Evolutionary conservation across 768 basidiomycete genomes (phyloP).

Genomic region (Mycena vulgaris): DNA sequence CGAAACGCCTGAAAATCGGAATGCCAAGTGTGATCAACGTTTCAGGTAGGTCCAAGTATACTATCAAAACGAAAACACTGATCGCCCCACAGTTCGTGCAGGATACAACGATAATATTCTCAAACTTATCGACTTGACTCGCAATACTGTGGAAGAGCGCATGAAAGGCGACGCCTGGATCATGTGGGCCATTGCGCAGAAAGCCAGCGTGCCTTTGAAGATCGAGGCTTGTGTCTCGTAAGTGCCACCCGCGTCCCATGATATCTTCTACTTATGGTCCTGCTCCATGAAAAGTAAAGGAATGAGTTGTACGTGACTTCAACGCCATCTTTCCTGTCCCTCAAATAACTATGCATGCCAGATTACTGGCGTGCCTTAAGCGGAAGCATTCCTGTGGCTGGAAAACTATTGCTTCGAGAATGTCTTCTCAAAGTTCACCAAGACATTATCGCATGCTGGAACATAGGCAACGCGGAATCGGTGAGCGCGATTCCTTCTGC

Average conservation of each 20-base stretch:
- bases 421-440: constrained; percentile 6
- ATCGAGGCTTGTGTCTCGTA: constrained; percentile 10
- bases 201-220: constrained; percentile 1
- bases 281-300: neutral
- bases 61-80: neutral
- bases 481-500: neutral
- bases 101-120: neutral
- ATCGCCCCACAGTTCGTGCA: neutral
- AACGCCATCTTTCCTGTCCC: neutral
- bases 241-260: neutral
- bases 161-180: constrained; percentile 12
- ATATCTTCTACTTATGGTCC: neutral
- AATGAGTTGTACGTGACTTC: constrained; percentile 6
- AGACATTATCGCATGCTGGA: constrained; percentile 22
- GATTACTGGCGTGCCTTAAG: constrained; percentile 3
- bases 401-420: constrained; percentile 5
- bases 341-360: neutral
- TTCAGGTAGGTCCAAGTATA: neutral
- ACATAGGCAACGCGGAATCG: neutral
- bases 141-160: neutral
- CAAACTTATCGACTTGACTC: neutral
- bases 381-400: neutral
- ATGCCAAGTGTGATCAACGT: neutral
- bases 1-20: neutral
- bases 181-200: constrained; percentile 2